These are phyloP conservation scores for Irpex rosettiformis DNA, from an alignment of 1,284 basidiomycete species.

Conservation along the genomic window DNA sequence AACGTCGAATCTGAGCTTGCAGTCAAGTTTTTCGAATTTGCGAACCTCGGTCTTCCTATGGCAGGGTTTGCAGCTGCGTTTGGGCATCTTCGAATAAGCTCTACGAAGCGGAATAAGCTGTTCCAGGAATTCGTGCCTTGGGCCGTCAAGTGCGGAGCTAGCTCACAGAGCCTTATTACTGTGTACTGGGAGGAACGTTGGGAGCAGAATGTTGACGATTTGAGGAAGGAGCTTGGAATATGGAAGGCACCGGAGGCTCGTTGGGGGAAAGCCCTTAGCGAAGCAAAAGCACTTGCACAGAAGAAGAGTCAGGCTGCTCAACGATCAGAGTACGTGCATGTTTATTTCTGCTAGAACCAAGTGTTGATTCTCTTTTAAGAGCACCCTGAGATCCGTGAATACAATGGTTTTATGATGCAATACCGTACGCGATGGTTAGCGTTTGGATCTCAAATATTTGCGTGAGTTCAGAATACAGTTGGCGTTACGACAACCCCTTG, in stretches of 20 bases:
- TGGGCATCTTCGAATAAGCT: slow-evolving; percentile 62
- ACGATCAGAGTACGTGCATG: not conserved
- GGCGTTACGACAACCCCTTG: too few relatives aligned
- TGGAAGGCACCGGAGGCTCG: slow-evolving; percentile 70
- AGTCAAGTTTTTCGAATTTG: slow-evolving; percentile 93
- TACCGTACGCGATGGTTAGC: not conserved
- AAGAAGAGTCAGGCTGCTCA: slow-evolving; percentile 6
- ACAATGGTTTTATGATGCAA: too few relatives aligned
- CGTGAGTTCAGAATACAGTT: too few relatives aligned
- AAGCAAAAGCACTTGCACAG: slow-evolving; percentile 45
- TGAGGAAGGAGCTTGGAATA: slow-evolving; percentile 83
- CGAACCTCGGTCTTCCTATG: slow-evolving; percentile 91
- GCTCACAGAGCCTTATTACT: slow-evolving; percentile 75
- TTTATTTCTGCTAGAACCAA: not conserved
- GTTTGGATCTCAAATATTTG: too few relatives aligned
- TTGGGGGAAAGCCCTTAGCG: slow-evolving; percentile 58
- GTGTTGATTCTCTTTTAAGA: not conserved
- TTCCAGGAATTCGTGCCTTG: slow-evolving; percentile 85
- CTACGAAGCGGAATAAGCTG: slow-evolving; percentile 52
- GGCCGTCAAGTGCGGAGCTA: slow-evolving; percentile 82
- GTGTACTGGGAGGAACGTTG: slow-evolving; percentile 97
- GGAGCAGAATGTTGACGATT: slow-evolving; percentile 77
- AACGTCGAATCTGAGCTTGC: slow-evolving; percentile 92
- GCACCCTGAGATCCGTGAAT: not conserved
- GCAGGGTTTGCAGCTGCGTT: slow-evolving; percentile 80